Evolutionary conservation across 2,329 filamentous ascomycete genomes (phyloP).

Genomic region (Hortaea werneckii): DNA sequence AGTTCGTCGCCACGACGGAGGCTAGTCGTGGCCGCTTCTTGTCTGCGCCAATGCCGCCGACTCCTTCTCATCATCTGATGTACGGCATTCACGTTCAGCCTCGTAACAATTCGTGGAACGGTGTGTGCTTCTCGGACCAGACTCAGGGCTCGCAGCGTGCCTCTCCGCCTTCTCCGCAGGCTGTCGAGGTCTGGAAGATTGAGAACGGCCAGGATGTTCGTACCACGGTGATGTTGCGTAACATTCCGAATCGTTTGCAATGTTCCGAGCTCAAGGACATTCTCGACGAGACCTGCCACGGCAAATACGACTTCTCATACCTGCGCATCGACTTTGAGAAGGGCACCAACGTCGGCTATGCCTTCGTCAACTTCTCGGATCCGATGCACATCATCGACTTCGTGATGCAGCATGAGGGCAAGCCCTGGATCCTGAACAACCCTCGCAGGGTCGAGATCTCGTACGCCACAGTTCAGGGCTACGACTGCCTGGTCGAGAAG

Average conservation of each 20-base stretch:
- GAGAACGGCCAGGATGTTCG: constrained; percentile 37
- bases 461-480: constrained; percentile 94
- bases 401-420: constrained; percentile 45
- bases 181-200: constrained; percentile 29
- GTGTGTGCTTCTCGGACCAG: background rate
- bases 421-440: constrained; percentile 55
- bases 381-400: constrained; percentile 60
- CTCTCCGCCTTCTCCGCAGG: constrained; percentile 24
- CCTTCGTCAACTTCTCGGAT: constrained; percentile 89
- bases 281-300: constrained; percentile 67
- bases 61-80: constrained; percentile 1
- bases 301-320: constrained; percentile 91
- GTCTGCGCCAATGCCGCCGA: constrained; percentile 5
- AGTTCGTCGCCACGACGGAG: background rate
- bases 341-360: constrained; percentile 71
- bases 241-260: constrained; percentile 85
- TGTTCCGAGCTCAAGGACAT: constrained; percentile 57
- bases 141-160: background rate
- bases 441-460: constrained; percentile 65
- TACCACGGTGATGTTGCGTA: constrained; percentile 70
- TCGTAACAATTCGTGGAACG: constrained; percentile 10
- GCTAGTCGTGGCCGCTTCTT: background rate
- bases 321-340: constrained; percentile 59
- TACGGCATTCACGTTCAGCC: background rate
- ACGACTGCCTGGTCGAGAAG: constrained; percentile 82